These are phyloP conservation scores for Cyberlindnera subsufficiens DNA, from an alignment of 805 yeast species.

Conservation along the genomic window DNA sequence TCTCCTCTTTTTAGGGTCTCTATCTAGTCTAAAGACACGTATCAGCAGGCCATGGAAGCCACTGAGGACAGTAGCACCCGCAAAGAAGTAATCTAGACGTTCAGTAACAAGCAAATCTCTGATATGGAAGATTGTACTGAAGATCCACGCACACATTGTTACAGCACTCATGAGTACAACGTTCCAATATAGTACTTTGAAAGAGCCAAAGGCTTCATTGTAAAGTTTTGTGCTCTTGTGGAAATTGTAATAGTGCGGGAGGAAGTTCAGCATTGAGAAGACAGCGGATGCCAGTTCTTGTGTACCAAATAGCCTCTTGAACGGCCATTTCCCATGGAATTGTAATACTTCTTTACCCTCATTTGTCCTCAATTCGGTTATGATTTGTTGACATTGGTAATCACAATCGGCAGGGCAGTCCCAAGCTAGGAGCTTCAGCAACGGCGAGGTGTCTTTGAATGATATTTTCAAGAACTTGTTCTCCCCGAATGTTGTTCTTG, in stretches of 20 bases:
- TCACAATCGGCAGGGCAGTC: slow-evolving; percentile 79
- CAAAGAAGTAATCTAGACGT: slow-evolving; percentile 84
- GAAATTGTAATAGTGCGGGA: slow-evolving; percentile 55
- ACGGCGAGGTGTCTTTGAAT: slow-evolving; percentile 5
- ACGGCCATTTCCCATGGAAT: slow-evolving; percentile 99
- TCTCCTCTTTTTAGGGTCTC: slow-evolving; percentile 28
- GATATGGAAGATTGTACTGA: slow-evolving; percentile 81
- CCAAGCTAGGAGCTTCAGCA: slow-evolving; percentile 55
- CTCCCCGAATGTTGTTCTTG: slow-evolving; percentile 1
- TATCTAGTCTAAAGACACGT: slow-evolving; percentile 57
- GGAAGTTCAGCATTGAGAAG: slow-evolving; percentile 67
- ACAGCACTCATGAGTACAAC: slow-evolving; percentile 48
- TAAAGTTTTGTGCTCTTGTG: slow-evolving; percentile 23
- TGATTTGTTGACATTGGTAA: slow-evolving; percentile 80
- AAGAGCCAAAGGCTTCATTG: not conserved
- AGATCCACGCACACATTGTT: slow-evolving; percentile 84
- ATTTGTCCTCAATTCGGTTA: slow-evolving; percentile 50
- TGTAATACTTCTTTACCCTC: slow-evolving; percentile 58
- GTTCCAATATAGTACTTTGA: slow-evolving; percentile 23
- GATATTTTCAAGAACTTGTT: slow-evolving; percentile 6
- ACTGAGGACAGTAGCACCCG: slow-evolving; percentile 78
- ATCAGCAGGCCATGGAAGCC: slow-evolving; percentile 68
- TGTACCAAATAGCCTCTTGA: slow-evolving; percentile 63
- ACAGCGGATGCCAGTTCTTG: slow-evolving; percentile 81
- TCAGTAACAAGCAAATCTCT: slow-evolving; percentile 80